These are phyloP conservation scores for Mycena amicta DNA, from an alignment of 768 basidiomycete genomes.

Conservation along the genomic window DNA sequence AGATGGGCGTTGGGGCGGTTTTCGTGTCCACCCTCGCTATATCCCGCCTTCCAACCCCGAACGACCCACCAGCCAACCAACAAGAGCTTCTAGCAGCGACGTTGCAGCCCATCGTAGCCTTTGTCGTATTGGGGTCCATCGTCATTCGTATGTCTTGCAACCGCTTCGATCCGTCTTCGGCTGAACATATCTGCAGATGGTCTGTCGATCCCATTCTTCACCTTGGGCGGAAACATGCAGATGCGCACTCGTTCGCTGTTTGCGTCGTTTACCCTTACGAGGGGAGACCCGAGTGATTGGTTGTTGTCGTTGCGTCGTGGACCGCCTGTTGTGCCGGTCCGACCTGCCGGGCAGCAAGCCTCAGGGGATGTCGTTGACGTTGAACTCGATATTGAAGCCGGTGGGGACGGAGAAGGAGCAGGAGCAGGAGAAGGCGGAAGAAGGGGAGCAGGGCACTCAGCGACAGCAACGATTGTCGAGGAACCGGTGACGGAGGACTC, in stretches of 20 bases:
- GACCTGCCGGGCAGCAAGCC: not conserved
- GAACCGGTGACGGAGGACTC: not conserved
- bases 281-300: constrained; percentile 46
- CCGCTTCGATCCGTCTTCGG: not conserved
- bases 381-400: not conserved
- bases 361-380: too few relatives aligned
- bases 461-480: not conserved
- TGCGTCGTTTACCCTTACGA: constrained; percentile 41
- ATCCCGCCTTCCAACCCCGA: constrained; percentile 58
- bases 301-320: constrained; percentile 35
- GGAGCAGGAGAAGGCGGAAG: too few relatives aligned
- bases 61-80: constrained; percentile 63
- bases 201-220: constrained; percentile 71
- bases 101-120: constrained; percentile 84
- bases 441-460: not conserved
- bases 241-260: constrained; percentile 51
- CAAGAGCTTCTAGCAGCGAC: constrained; percentile 71
- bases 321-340: constrained; percentile 12
- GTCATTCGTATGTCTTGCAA: constrained; percentile 61
- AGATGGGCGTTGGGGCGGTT: constrained; percentile 92
- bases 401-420: too few relatives aligned
- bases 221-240: constrained; percentile 47
- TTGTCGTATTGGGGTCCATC: constrained; percentile 86
- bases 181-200: too few relatives aligned
- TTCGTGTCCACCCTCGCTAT: constrained; percentile 83